Percentiles rank a stretch among this genome's conserved stretches.
phyloP scores from a whole-genome alignment of 2,329 filamentous ascomycete genomes.

The Pestalotiopsis sp. region DNA sequence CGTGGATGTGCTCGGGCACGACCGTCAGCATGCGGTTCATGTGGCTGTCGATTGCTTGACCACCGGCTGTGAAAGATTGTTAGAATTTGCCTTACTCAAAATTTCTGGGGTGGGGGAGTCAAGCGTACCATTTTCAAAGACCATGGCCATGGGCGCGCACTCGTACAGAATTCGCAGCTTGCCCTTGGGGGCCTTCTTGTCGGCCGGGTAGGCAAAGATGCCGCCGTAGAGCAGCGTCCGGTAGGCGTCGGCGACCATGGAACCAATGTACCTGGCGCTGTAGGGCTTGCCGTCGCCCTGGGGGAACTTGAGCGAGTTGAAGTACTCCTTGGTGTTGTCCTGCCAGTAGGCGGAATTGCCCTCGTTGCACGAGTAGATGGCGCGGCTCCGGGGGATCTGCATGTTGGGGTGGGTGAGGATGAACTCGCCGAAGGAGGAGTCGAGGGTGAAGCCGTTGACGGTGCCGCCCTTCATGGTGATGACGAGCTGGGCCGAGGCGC shows the following conservation, averaged over 20 bases:
- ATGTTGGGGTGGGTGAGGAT: slow-evolving; percentile 97
- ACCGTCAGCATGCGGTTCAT: slow-evolving; percentile 92
- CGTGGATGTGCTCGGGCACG: slow-evolving; percentile 90
- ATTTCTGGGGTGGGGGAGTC: no score
- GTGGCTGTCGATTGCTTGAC: slow-evolving; percentile 86
- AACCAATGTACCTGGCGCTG: slow-evolving; percentile 91
- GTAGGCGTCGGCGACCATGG: slow-evolving; percentile 98
- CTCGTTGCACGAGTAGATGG: slow-evolving; percentile 98
- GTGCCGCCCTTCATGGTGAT: slow-evolving; percentile 92
- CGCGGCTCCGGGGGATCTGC: slow-evolving; percentile 76
- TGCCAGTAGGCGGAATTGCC: slow-evolving; percentile 98
- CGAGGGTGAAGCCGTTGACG: slow-evolving; percentile 97
- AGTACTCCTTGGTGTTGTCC: slow-evolving; percentile 83
- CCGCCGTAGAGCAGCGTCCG: slow-evolving; percentile 93
- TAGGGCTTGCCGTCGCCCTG: slow-evolving; percentile 81
- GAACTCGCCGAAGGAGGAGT: slow-evolving; percentile 96
- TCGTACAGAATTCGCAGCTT: slow-evolving; percentile 98
- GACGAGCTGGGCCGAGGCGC: slow-evolving; percentile 92
- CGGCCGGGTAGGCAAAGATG: slow-evolving; percentile 95
- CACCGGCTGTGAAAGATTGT: slow-evolving; percentile 66
- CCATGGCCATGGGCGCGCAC: slow-evolving; percentile 97
- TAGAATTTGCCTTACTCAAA: background rate
- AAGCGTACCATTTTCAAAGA: slow-evolving; percentile 90
- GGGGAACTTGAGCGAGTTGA: slow-evolving; percentile 85
- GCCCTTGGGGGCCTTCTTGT: slow-evolving; percentile 98